Percentiles rank a stretch among this genome's conserved stretches.
Evolutionary conservation across 2,329 filamentous ascomycete species (phyloP).

Genomic region (Colletotrichum sp.): DNA sequence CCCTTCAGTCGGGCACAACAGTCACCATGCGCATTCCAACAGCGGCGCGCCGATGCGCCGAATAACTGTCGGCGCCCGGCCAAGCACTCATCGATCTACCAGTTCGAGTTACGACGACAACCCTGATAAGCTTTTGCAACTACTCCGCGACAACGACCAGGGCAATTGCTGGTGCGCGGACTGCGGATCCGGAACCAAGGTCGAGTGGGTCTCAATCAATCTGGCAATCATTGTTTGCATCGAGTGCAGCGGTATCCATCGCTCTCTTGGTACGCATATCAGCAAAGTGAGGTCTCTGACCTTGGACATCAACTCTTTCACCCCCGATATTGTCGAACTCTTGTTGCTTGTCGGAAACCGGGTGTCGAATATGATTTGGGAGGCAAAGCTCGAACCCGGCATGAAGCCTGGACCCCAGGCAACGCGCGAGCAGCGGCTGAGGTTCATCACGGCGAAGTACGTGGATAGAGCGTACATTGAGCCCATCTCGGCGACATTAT

Average conservation of each 20-base stretch:
- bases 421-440: conserved; percentile 87
- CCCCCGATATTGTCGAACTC: conserved; percentile 94
- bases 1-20: conserved; percentile 66
- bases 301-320: conserved; percentile 94
- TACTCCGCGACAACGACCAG: conserved; percentile 87
- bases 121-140: conserved; percentile 84
- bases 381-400: conserved; percentile 77
- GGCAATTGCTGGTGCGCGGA: conserved; percentile 95
- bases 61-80: conserved; percentile 89
- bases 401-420: conserved; percentile 79
- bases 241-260: conserved; percentile 96
- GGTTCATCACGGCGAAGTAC: conserved; percentile 95
- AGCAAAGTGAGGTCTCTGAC: conserved; percentile 96
- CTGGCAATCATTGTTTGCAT: conserved; percentile 96
- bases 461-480: conserved; percentile 84
- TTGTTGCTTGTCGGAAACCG: conserved; percentile 91
- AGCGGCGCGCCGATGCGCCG: conserved; percentile 74
- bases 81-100: conserved; percentile 70
- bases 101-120: conserved; percentile 81
- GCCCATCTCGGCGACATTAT: conserved; percentile 75
- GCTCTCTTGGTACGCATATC: conserved; percentile 95
- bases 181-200: conserved; percentile 88
- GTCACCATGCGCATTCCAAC: conserved; percentile 51
- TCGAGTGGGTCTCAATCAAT: conserved; percentile 99
- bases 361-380: conserved; percentile 96